Evolutionary conservation across 177 flowering plant genomes (phyloP).

Genomic region (Vitis hybrid): DNA sequence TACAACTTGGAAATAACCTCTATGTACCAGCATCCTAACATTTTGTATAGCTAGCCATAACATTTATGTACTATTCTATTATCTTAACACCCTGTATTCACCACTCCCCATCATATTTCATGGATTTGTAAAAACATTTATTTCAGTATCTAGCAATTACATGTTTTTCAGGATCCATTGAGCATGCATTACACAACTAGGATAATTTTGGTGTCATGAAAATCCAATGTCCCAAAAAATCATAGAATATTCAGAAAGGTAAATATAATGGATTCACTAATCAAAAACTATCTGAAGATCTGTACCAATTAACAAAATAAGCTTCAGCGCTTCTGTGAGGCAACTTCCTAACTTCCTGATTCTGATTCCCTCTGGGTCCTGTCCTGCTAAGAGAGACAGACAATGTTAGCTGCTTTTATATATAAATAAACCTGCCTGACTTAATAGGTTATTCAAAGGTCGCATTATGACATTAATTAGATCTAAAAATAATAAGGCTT

Average conservation of each 20-base stretch:
- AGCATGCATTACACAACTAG: neutral
- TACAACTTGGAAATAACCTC: no score
- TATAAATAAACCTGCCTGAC: neutral
- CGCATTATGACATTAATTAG: neutral
- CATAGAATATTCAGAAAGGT: neutral
- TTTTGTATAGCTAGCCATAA: no score
- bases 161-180: neutral
- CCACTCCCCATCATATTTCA: neutral
- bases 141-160: neutral
- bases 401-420: neutral
- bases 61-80: no score
- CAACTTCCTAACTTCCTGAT: conserved; percentile 43
- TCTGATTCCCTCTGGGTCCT: conserved; percentile 37
- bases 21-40: no score
- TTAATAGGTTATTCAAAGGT: neutral
- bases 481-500: neutral
- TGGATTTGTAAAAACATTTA: neutral
- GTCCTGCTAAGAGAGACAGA: conserved; percentile 46
- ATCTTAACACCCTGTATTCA: no score
- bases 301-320: conserved; percentile 84
- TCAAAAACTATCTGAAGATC: neutral
- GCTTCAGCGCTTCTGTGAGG: conserved; percentile 82
- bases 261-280: neutral
- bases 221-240: neutral
- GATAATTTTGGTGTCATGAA: neutral